phyloP scores from a whole-genome alignment of 306 rosid genomes.

The Acacia crassicarpa region DNA sequence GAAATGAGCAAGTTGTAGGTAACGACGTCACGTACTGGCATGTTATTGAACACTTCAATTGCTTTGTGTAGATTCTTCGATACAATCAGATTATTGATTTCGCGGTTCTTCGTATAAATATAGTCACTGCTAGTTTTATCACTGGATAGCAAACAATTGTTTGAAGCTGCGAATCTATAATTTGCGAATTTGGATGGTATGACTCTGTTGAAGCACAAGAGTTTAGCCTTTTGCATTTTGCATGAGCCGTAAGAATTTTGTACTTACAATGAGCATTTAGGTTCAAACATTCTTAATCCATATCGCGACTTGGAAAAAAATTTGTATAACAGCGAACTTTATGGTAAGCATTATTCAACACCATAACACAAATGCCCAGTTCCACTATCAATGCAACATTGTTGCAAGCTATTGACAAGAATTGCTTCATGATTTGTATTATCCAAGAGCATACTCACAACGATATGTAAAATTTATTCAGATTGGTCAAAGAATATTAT shows the following conservation, averaged over 20 bases:
- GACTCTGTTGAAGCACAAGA: slow-evolving; percentile 30
- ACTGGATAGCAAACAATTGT: slow-evolving; percentile 23
- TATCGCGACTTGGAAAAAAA: neutral
- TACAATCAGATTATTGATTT: slow-evolving; percentile 42
- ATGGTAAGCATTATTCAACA: neutral
- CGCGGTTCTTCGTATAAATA: slow-evolving; percentile 53
- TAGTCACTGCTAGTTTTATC: slow-evolving; percentile 17
- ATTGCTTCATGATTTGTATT: no score
- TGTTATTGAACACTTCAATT: slow-evolving; percentile 51
- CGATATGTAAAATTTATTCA: neutral
- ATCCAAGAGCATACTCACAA: neutral
- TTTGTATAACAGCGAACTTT: neutral
- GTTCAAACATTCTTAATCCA: neutral
- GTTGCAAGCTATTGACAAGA: neutral
- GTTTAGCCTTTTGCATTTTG: slow-evolving; percentile 22
- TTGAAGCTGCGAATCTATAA: slow-evolving; percentile 1
- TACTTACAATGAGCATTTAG: neutral
- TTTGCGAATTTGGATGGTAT: slow-evolving; percentile 16
- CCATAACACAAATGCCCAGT: neutral
- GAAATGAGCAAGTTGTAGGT: slow-evolving; percentile 73
- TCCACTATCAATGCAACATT: neutral
- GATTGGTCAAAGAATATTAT: neutral
- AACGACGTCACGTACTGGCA: slow-evolving; percentile 61
- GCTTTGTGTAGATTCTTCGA: slow-evolving; percentile 48
- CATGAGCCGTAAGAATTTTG: neutral